Evolutionary conservation across 2,329 filamentous ascomycete species (phyloP).

Genomic region (Scedosporium apiospermum): DNA sequence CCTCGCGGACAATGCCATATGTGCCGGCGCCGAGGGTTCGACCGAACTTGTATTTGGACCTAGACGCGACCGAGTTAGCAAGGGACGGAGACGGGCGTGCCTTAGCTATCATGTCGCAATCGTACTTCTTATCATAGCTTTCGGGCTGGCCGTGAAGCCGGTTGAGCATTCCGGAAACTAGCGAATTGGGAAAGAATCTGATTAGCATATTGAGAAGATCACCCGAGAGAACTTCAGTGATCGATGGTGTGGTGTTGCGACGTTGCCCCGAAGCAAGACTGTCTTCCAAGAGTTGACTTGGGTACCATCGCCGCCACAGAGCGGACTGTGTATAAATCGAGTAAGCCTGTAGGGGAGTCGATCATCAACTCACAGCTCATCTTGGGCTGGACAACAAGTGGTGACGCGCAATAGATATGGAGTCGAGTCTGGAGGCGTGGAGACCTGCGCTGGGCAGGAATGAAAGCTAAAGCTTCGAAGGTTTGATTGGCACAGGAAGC

Average conservation of each 20-base stretch:
- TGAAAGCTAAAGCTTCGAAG: not conserved
- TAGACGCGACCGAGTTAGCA: constrained; percentile 27
- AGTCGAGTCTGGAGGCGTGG: not conserved
- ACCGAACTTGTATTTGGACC: constrained; percentile 83
- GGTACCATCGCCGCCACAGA: not conserved
- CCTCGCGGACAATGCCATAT: constrained; percentile 96
- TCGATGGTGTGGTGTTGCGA: not conserved
- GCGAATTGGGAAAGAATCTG: not conserved
- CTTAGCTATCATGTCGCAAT: constrained; percentile 5
- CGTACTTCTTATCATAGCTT: constrained; percentile 96
- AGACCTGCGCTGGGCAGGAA: not conserved
- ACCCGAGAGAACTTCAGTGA: not conserved
- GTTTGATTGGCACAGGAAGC: not conserved
- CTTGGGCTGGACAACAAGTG: constrained; percentile 9
- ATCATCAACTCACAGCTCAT: constrained; percentile 30
- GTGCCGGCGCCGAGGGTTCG: constrained; percentile 91
- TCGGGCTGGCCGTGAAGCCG: constrained; percentile 94
- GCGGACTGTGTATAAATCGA: not conserved
- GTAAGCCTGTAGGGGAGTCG: not conserved
- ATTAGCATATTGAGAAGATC: not conserved
- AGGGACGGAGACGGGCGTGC: not conserved
- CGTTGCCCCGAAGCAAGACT: not conserved
- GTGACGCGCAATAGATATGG: constrained; percentile 1
- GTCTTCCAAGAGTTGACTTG: not conserved
- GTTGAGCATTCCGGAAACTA: constrained; percentile 85